Evolutionary conservation across 352 stramenopile genomes (phyloP), one percentile per base, ranked within the genome.

Genomic region (Phytopythium cucurbitacearum): DNA sequence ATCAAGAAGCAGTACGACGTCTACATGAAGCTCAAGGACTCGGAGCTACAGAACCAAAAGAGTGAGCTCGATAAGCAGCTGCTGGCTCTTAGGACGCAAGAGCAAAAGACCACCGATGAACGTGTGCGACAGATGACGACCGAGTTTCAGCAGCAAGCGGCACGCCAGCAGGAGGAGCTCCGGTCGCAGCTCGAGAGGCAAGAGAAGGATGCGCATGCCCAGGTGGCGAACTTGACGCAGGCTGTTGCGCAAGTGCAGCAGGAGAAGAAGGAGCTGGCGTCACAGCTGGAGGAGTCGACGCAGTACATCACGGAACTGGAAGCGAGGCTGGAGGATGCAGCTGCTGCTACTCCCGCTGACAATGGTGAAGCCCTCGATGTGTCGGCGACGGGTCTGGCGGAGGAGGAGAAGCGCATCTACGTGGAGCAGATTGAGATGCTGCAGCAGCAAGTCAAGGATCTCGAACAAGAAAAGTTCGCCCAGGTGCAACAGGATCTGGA

Each of bases 1-100:
- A 69, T 70, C n/a, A 88, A 89, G 62, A 86, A 89, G 54, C 76
- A 91, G 38, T 65, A 82, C 13, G 78, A 83, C 5, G 75, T 89
- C 41, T 60, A 74, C 40, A 56, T 76, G 37, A 80, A 86, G 51
- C 69, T 89, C 5, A 78, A 82, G 28, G 64, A 84, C 12, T 81
- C 79, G 7, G 78, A 89, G 41, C 33, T 80, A 21, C 64, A 72
- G 15, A 73, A 53, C n/a, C 66, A 65, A 1, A 70, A 60, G 6
- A 58, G 69, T 11, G 65, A 78, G n/a, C 38, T 83, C 32, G 74
- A 85, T 52, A 65, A 74, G 56, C 71, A 83, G n/a, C 53, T 76
- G 39, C 52, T 67, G 7, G 57, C 50, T 0, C 43, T 62, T 15
- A 51, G 69, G 41, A 53, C 55, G 3, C 65, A 64, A 42, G 48